Conservation (phyloP, 768 basidiomycete genomes). For the Russula sp. region DNA sequence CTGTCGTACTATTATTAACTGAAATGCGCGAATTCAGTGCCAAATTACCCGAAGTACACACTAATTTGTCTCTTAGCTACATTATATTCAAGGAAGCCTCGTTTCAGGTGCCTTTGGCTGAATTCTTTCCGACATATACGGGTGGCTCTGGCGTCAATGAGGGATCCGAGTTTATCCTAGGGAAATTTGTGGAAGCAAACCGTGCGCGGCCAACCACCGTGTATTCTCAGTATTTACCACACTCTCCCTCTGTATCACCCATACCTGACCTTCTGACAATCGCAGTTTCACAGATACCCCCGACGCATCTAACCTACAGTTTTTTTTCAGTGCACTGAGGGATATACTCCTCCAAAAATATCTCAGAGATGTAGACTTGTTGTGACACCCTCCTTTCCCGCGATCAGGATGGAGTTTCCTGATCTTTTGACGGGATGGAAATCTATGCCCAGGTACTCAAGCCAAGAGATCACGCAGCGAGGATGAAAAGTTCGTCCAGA, state of each 20-base stretch:
- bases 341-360: no score
- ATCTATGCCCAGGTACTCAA: no score
- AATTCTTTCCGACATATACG: slow-evolving; percentile 38
- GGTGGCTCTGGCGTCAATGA: slow-evolving; percentile 39
- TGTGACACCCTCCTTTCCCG: no score
- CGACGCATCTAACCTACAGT: not conserved
- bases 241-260: not conserved
- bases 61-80: not conserved
- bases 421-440: no score
- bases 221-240: not conserved
- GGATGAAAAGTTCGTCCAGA: no score
- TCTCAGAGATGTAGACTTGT: no score
- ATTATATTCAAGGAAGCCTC: not conserved
- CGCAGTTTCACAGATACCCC: not conserved
- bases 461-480: no score
- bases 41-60: slow-evolving; percentile 36
- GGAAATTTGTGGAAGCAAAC: slow-evolving; percentile 41
- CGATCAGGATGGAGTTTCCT: no score
- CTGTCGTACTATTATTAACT: slow-evolving; percentile 38
- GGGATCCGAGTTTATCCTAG: slow-evolving; percentile 40
- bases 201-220: slow-evolving; percentile 11
- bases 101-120: slow-evolving; percentile 25
- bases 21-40: slow-evolving; percentile 44
- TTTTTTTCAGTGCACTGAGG: no score
- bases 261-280: not conserved